A percentile compares a stretch with the other conserved stretches of the same genome.
These are phyloP conservation scores for Protoeuglena noctilucae DNA, from an alignment of 139 green algal genomes.

Conservation along the genomic window DNA sequence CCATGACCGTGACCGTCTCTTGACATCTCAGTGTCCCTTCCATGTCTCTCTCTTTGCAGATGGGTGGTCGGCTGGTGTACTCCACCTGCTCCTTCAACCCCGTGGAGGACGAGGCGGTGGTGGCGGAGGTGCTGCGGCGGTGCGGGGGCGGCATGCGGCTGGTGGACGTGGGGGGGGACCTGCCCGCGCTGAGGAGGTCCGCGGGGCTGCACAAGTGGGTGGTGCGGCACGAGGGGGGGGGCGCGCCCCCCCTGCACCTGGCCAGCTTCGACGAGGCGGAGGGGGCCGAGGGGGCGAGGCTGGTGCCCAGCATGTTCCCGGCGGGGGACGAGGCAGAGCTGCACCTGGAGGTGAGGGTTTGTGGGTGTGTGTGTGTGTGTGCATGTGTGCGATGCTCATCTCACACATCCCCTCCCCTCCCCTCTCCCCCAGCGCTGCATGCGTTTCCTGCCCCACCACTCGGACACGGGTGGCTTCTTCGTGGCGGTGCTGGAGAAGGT, in stretches of 20 bases:
- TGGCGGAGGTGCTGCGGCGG: slow-evolving; percentile 62
- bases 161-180: slow-evolving; percentile 53
- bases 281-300: slow-evolving; percentile 22
- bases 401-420: no score
- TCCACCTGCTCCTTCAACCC: slow-evolving; percentile 97
- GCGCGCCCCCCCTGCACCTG: no score
- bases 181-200: slow-evolving; percentile 59
- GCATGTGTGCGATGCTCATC: no score
- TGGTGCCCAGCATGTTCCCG: slow-evolving; percentile 71
- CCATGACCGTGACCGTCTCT: no score
- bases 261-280: neutral
- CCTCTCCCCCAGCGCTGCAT: slow-evolving; percentile 92
- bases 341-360: no score
- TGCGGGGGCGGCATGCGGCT: slow-evolving; percentile 54
- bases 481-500: slow-evolving; percentile 84
- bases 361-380: no score
- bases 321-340: slow-evolving; percentile 30
- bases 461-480: slow-evolving; percentile 97
- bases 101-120: slow-evolving; percentile 95
- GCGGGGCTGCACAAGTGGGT: slow-evolving; percentile 61
- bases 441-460: slow-evolving; percentile 86
- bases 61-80: slow-evolving; percentile 91
- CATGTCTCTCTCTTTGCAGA: no score
- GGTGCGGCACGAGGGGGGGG: slow-evolving; percentile 41
- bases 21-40: no score